phyloP scores from a whole-genome alignment of 208 protist species.

The Trichomonas tenax region DNA sequence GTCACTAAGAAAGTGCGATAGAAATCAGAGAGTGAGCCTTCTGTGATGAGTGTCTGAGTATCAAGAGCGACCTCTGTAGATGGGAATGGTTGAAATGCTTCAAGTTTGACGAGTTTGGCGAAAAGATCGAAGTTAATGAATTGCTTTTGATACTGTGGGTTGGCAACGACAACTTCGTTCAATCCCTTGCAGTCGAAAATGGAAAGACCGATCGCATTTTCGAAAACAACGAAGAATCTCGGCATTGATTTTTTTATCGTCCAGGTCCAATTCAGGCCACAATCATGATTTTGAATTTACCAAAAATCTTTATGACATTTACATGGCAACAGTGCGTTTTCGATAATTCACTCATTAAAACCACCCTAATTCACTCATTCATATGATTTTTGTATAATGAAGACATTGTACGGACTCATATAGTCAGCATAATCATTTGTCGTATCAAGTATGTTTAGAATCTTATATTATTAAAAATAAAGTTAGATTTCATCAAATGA shows the following conservation, averaged over 20 bases:
- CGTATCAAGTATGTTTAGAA: no score
- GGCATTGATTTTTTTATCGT: not conserved
- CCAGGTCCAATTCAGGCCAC: no score
- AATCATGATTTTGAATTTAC: no score
- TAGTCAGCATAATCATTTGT: no score
- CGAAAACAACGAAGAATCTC: constrained; percentile 23
- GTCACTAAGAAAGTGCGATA: constrained; percentile 74
- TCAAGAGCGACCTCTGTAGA: constrained; percentile 87
- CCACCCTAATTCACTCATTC: no score
- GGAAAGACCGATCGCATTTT: constrained; percentile 9
- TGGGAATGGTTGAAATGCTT: constrained; percentile 81
- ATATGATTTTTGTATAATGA: no score
- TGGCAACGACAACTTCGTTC: constrained; percentile 21
- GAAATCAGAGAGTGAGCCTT: constrained; percentile 55
- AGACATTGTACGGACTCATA: no score
- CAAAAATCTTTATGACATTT: no score
- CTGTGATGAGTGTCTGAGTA: constrained; percentile 83
- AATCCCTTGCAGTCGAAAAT: constrained; percentile 7
- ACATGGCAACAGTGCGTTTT: no score
- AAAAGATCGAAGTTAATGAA: constrained; percentile 74
- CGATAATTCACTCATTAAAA: no score
- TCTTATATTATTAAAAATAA: not conserved
- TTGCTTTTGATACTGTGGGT: constrained; percentile 59
- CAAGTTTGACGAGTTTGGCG: constrained; percentile 72
- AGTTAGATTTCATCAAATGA: not conserved